Base-by-base conservation (phyloP, 371 early-diverging fungal species). In the Mucor indicus region DNA sequence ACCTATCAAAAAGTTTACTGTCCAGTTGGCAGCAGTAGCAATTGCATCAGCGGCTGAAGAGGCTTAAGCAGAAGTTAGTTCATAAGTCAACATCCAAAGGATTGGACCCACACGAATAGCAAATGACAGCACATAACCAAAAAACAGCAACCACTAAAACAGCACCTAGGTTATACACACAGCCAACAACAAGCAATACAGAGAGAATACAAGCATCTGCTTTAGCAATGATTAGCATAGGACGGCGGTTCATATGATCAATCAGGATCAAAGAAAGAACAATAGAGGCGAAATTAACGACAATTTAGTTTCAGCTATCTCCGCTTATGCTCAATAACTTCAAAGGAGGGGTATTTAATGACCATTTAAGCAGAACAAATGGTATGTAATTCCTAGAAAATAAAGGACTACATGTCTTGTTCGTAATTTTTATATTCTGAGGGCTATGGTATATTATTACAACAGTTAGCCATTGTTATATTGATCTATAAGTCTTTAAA, bases 91-190 rank as follows among this genome's bases (percentile, higher is more conserved):
- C 53, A 89, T 64, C 89, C 91, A 92, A 7, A 91, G 89, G 40
- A 93, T 87, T 0, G 86, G 84, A 5, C 93, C 91, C 4, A 95
- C 54, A 4, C 92, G 96, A 27, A 94, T 65, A 27, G 89, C 89
- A 72, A 90, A 96, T 35, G 81, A 75, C 10, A 81, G 75, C 12
- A 89, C 83, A 69, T 89, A 92, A n/a, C 86, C 45, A 57, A 87
- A 82, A n/a, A 22, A 90, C 76, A 31, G 85, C 75, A 1, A 80
- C 73, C n/a, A 80, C 78, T 7, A 89, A 77, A 29, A 89, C 51
- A 16, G 64, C 46, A 6, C 71, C 67, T 19, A 80, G 46, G 10
- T 66, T 55, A 38, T 50, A 71, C 23, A 75, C 72, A 0, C 79
- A 74, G 3, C 66, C 82, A 15, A 84, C 46, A 8, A 86, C 78